These are phyloP conservation scores for Nakaseomyces kungkrabaensis DNA, from an alignment of 1,139 yeast genomes.

Conservation along the genomic window DNA sequence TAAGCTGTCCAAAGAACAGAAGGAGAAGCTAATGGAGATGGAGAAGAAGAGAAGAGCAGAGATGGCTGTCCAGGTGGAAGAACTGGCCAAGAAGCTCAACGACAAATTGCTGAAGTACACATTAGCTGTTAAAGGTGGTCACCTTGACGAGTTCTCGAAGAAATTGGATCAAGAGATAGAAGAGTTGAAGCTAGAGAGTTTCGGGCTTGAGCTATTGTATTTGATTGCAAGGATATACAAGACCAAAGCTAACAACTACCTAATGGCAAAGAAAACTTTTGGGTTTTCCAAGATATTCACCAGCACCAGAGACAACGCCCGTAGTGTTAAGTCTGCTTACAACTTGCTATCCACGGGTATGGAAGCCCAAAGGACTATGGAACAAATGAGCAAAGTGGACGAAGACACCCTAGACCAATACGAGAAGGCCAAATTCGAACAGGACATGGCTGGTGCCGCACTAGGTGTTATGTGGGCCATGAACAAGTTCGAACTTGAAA, in stretches of 20 bases:
- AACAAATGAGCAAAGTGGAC: conserved; percentile 50
- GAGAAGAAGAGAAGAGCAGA: conserved; percentile 49
- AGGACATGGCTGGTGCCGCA: conserved; percentile 60
- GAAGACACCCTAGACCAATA: conserved; percentile 41
- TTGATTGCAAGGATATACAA: conserved; percentile 59
- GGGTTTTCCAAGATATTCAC: conserved; percentile 54
- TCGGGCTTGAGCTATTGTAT: conserved; percentile 67
- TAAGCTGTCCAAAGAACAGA: conserved; percentile 41
- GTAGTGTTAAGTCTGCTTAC: conserved; percentile 59
- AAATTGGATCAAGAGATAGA: conserved; percentile 52
- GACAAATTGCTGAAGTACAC: conserved; percentile 32
- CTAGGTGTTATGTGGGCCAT: conserved; percentile 75
- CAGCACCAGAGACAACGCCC: conserved; percentile 63
- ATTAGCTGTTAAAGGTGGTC: conserved; percentile 26
- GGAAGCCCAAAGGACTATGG: conserved; percentile 69
- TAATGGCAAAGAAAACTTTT: conserved; percentile 62
- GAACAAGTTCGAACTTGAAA: conserved; percentile 63
- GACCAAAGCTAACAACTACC: conserved; percentile 43
- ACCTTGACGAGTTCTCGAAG: conserved; percentile 32
- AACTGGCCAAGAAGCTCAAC: conserved; percentile 40
- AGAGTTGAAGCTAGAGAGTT: conserved; percentile 68
- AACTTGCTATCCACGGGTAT: conserved; percentile 58
- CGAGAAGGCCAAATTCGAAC: conserved; percentile 53
- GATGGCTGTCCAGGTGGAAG: conserved; percentile 45
- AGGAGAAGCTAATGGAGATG: conserved; percentile 44